A percentile compares a stretch with the other conserved stretches of the same genome.
phyloP scores from a whole-genome alignment of 2,329 filamentous ascomycete genomes.

The Zarea fungicola region DNA sequence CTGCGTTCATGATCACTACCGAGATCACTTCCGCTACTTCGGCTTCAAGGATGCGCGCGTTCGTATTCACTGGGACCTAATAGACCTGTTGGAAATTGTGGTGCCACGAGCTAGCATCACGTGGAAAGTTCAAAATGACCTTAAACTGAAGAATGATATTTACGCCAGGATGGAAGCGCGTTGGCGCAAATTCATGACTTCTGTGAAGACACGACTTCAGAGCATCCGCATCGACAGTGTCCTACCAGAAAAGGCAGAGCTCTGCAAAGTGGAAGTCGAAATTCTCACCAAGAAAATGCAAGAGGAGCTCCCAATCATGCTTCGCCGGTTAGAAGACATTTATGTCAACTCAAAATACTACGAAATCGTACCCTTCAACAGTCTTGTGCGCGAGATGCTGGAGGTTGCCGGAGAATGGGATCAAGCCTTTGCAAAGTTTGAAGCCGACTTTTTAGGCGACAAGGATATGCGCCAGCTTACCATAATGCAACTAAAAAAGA shows the following conservation, averaged over 20 bases:
- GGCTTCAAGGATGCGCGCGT: slow-evolving; percentile 80
- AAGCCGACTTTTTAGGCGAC: slow-evolving; percentile 89
- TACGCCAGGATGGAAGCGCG: slow-evolving; percentile 76
- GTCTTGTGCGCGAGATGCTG: slow-evolving; percentile 81
- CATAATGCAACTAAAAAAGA: slow-evolving; percentile 85
- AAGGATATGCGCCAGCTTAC: slow-evolving; percentile 93
- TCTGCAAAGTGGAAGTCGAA: slow-evolving; percentile 78
- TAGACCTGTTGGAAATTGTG: slow-evolving; percentile 89
- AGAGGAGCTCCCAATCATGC: slow-evolving; percentile 71
- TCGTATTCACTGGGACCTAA: slow-evolving; percentile 85
- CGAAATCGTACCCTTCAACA: slow-evolving; percentile 90
- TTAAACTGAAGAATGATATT: slow-evolving; percentile 88
- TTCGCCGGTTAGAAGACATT: slow-evolving; percentile 76
- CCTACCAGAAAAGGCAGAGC: slow-evolving; percentile 76
- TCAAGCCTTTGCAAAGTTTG: slow-evolving; percentile 81
- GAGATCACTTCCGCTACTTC: slow-evolving; percentile 90
- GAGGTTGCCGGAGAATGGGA: slow-evolving; percentile 95
- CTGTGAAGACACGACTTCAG: slow-evolving; percentile 76
- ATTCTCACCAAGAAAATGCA: slow-evolving; percentile 70
- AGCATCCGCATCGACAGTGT: slow-evolving; percentile 91
- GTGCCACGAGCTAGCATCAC: slow-evolving; percentile 86
- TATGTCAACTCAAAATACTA: slow-evolving; percentile 96
- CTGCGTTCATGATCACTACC: slow-evolving; percentile 88
- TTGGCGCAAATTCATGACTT: slow-evolving; percentile 80
- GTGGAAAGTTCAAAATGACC: slow-evolving; percentile 95